Evolutionary conservation across 805 yeast species (phyloP).

Genomic region (Zygosaccharomyces siamensis): DNA sequence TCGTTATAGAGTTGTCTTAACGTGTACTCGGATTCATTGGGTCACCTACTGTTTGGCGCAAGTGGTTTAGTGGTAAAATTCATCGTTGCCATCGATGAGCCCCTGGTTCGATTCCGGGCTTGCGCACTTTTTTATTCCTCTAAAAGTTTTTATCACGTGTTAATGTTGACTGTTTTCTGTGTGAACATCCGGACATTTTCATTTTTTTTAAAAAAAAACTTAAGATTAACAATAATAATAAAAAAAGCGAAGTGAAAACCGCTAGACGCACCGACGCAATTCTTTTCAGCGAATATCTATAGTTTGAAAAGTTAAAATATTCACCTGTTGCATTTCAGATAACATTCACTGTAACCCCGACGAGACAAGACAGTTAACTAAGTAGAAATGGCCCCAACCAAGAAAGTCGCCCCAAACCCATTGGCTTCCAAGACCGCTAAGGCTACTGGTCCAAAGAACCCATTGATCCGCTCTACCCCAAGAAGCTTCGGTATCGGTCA

Average conservation of each 20-base stretch:
- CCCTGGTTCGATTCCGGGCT: constrained; percentile 9
- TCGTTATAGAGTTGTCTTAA: too few relatives aligned
- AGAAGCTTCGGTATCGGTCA: constrained; percentile 96
- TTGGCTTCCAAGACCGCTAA: constrained; percentile 68
- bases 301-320: neutral
- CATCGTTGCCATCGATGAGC: constrained; percentile 9
- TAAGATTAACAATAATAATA: neutral
- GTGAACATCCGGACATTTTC: neutral
- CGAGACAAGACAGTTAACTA: constrained; percentile 4
- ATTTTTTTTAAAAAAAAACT: neutral
- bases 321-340: neutral
- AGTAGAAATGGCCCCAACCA: constrained; percentile 46
- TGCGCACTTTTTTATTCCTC: neutral
- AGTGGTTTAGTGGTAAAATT: constrained; percentile 8
- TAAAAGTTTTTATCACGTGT: neutral
- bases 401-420: constrained; percentile 98
- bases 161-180: neutral
- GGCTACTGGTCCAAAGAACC: constrained; percentile 63
- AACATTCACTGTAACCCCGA: neutral
- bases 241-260: neutral
- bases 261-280: neutral
- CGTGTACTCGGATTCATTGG: too few relatives aligned
- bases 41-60: too few relatives aligned
- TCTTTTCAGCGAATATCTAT: neutral
- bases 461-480: constrained; percentile 84